Conservation (phyloP, 73 alveolate species). For the Paramecium caudatum region DNA sequence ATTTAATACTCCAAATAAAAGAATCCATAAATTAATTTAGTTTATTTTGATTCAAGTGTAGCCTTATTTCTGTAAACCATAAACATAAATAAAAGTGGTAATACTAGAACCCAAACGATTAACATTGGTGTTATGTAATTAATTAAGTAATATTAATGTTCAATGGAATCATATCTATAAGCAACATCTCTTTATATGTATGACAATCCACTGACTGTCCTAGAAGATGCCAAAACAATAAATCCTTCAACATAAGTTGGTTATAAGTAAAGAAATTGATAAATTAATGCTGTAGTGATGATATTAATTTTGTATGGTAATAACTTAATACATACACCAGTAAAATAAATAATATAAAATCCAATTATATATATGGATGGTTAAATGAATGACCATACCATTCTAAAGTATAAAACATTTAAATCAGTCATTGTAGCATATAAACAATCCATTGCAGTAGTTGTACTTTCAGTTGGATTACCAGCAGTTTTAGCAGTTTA, state of each 20-base stretch:
- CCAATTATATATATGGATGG: conserved; percentile 57
- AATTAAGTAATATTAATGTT: conserved; percentile 5
- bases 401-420: conserved; percentile 59
- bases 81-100: conserved; percentile 51
- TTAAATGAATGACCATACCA: conserved; percentile 63
- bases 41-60: background rate
- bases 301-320: conserved; percentile 8
- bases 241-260: conserved; percentile 3
- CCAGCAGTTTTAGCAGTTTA: conserved; percentile 51
- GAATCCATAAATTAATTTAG: conserved; percentile 64
- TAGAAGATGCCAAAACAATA: conserved; percentile 43
- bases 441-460: conserved; percentile 70
- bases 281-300: conserved; percentile 50
- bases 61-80: conserved; percentile 2
- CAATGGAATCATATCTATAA: conserved; percentile 30
- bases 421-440: conserved; percentile 2
- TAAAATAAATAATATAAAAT: background rate
- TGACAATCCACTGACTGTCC: conserved; percentile 51
- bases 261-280: conserved; percentile 5
- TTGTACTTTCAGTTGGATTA: conserved; percentile 64
- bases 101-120: conserved; percentile 55
- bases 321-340: background rate
- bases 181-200: conserved; percentile 71
- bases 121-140: conserved; percentile 51
- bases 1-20: conserved; percentile 55